Percentiles rank a stretch among this genome's conserved stretches.
These are phyloP conservation scores for Raphanus raphanistrum DNA, from an alignment of 345 rosid genomes.

Conservation along the genomic window DNA sequence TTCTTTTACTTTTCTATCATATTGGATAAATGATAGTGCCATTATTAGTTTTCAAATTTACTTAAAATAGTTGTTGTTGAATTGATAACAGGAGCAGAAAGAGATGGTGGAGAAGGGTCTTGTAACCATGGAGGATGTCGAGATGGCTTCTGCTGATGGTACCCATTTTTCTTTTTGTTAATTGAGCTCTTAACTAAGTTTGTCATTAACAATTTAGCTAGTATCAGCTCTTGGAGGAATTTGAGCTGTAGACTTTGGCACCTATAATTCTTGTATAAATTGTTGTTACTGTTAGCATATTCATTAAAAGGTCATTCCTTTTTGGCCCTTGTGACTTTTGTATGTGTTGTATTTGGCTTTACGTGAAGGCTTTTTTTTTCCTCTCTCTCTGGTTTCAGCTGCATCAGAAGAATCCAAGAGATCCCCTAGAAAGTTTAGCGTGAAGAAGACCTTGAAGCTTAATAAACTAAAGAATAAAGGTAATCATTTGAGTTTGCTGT, in stretches of 20 bases:
- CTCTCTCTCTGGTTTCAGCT: not conserved
- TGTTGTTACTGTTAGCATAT: too few species aligned
- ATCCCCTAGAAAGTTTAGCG: slow-evolving; percentile 37
- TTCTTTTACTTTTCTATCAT: not conserved
- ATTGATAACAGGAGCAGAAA: slow-evolving; percentile 63
- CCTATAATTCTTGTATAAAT: too few species aligned
- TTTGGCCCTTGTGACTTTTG: too few species aligned
- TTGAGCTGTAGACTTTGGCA: too few species aligned
- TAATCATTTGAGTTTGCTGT: not conserved
- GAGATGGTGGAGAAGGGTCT: slow-evolving; percentile 69
- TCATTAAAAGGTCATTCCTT: too few species aligned
- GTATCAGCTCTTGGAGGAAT: too few species aligned
- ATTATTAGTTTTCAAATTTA: not conserved
- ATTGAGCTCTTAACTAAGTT: not conserved
- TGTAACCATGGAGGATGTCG: slow-evolving; percentile 72
- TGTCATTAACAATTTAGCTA: not conserved
- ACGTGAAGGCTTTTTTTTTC: not conserved
- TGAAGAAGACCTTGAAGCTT: slow-evolving; percentile 61
- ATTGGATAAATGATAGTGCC: not conserved
- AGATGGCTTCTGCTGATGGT: slow-evolving; percentile 69
- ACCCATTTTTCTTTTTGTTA: not conserved
- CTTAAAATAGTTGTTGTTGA: not conserved
- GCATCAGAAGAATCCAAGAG: slow-evolving; percentile 41
- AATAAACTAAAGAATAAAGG: slow-evolving; percentile 50
- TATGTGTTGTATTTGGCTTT: not conserved